Evolutionary conservation across 768 basidiomycete species (phyloP), one percentile per base, ranked within the genome.

Genomic region (Boletus tomentosulus): DNA sequence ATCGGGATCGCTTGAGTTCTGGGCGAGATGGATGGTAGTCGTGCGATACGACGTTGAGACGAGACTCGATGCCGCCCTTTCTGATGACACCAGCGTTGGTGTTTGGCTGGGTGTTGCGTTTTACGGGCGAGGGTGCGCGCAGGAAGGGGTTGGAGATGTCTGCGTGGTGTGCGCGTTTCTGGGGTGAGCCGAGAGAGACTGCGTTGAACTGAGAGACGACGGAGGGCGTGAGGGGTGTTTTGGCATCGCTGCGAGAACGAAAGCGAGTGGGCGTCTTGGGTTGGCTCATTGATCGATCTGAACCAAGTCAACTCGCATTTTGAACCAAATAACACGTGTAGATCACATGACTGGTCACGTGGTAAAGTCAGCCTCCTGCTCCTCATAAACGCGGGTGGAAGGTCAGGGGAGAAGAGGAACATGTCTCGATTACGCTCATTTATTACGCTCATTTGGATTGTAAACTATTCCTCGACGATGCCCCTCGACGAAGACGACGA

Each of bases 11-110:
- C 62, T 87, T 89, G 38, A 83, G 67, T 52, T 87, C 83, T 37
- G 75, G 67, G 58, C 80, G 62, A 19, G 71, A 79, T n/a, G 87
- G 86, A 13, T 86, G 77, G 59, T 91, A 90, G 67, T 92, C 89
- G 45, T 79, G 75, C 1, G 86, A 86, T 51, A 92, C 81, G 22
- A 91, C 87, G 44, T 92, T 84, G 15, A 91, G 73, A 53, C 86
- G 77, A 57, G 84, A 85, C 65, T 92, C 89, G 11, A 90, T 69
- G 8, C 88, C 88, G 39, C 89, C 89, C 56, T 82, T 87, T 35
- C 87, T 74, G 58, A 92, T 85, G 16, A 92, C 80, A 6, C 89
- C 81, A 0, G 86, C 84, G 62, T 89, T 87, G 3, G 47, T 24
- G 34, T 25, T 48, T 16, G 47, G 34, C 16, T 35, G 47, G 0